These are phyloP conservation scores for Helotiales sp. DNA, from an alignment of 2,329 filamentous ascomycete species.

Conservation along the genomic window DNA sequence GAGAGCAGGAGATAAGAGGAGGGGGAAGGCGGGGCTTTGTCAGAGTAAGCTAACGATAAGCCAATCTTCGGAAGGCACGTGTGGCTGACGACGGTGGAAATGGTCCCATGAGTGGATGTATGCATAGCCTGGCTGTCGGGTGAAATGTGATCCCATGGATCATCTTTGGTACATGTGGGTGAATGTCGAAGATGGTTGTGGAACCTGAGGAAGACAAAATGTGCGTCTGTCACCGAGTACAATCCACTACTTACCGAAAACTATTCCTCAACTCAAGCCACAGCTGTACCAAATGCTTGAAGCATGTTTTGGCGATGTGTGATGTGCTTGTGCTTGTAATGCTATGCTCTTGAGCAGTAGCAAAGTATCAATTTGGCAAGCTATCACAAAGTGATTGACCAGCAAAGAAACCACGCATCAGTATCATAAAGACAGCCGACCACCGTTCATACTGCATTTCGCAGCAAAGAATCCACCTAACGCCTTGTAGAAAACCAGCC, in stretches of 20 bases:
- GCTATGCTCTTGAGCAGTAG: background rate
- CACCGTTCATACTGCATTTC: constrained; percentile 6
- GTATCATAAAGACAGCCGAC: constrained; percentile 5
- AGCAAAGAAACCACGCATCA: background rate
- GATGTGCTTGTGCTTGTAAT: background rate
- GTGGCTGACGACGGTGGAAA: background rate
- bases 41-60: constrained; percentile 13
- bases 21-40: background rate
- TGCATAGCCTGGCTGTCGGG: background rate
- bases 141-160: background rate
- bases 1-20: constrained; percentile 1
- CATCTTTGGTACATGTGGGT: background rate
- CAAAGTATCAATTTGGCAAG: constrained; percentile 11
- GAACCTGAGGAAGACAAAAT: background rate
- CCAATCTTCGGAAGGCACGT: constrained; percentile 8
- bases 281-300: too few relatives aligned
- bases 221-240: background rate
- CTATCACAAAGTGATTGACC: background rate
- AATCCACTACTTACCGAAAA: too few relatives aligned
- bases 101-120: background rate
- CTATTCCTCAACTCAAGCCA: too few relatives aligned
- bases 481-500: constrained; percentile 29
- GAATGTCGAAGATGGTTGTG: background rate
- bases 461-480: constrained; percentile 12
- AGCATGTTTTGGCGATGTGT: too few relatives aligned